phyloP scores from a whole-genome alignment of 768 basidiomycete genomes.

The Floccularia luteovirens region DNA sequence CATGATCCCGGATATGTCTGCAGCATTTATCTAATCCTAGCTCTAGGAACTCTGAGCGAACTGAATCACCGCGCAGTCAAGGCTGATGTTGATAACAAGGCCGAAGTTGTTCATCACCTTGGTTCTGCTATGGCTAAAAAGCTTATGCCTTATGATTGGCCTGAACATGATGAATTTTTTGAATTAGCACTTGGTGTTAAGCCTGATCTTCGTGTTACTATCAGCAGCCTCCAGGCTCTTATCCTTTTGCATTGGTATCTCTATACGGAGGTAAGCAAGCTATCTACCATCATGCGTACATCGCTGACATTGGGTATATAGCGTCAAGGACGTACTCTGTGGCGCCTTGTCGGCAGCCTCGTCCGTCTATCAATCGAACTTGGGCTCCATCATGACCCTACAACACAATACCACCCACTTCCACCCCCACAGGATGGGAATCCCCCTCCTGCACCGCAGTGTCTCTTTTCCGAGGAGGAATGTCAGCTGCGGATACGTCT shows the following conservation, averaged over 20 bases:
- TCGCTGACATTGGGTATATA: slow-evolving; percentile 19
- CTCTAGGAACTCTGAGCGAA: slow-evolving; percentile 77
- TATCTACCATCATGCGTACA: neutral
- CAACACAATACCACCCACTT: slow-evolving; percentile 39
- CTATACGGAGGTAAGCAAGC: slow-evolving; percentile 65
- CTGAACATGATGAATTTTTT: slow-evolving; percentile 80
- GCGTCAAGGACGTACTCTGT: slow-evolving; percentile 85
- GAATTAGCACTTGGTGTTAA: slow-evolving; percentile 71
- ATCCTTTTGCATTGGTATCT: slow-evolving; percentile 86
- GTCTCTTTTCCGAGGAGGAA: slow-evolving; percentile 71
- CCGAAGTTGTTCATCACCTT: slow-evolving; percentile 21
- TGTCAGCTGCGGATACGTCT: slow-evolving; percentile 72
- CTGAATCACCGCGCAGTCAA: slow-evolving; percentile 64
- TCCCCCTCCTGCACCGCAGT: too few species aligned
- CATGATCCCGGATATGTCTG: slow-evolving; percentile 77
- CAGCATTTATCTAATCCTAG: slow-evolving; percentile 69
- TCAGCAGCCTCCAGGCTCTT: slow-evolving; percentile 76
- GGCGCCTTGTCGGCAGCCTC: slow-evolving; percentile 82
- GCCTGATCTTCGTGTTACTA: slow-evolving; percentile 76
- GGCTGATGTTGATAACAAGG: slow-evolving; percentile 35
- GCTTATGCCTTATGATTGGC: slow-evolving; percentile 65
- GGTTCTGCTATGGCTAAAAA: slow-evolving; percentile 41
- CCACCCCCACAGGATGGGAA: too few species aligned
- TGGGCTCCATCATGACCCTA: slow-evolving; percentile 83
- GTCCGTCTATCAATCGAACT: slow-evolving; percentile 79